Evolutionary conservation across 2,329 filamentous ascomycete genomes (phyloP), one percentile per base, ranked within the genome.

Genomic region (Paraconiothyrium brasiliense): DNA sequence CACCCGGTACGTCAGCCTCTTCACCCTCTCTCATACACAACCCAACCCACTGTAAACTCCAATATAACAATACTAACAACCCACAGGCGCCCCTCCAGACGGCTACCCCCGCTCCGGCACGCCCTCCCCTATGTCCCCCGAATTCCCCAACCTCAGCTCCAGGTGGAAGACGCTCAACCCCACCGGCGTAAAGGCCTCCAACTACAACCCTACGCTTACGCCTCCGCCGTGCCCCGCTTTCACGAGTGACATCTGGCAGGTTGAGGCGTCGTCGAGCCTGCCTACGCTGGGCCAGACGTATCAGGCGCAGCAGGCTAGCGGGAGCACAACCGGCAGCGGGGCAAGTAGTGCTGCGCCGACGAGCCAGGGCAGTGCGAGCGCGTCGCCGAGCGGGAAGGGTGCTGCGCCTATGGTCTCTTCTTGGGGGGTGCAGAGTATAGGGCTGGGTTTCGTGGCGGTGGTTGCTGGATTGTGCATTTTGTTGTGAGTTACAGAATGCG

Each of bases 161-260:
- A 89, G 92, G 68, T 97, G 93, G 93, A 88, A 88, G 7, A 90
- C 87, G 4, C 80, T 92, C 57, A 86, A 82, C 8, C 92, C 93
- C 0, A 87, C 87, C 0, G 91, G 92, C 37, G 85, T 94, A 46
- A 84, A 85, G 46, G 85, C 84, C 55, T 84, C 86, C 1, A 85
- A 86, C 32, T 96, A 96, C 80, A 84, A 85, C 24, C 83, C 89
- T 6, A 84, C 81, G 1, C 81, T 83, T 10, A 87, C 87, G 1
- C 86, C 90, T 1, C 87, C 90, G 3, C 80, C 85, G 2, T 97
- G 93, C 78, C 93, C 93, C 8, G 80, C 84, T 1, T 89, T 87
- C 32, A 94, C 91, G 0, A 72, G 84, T 1, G 87, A 85, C 30
- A 86, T 87, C 35, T 97, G 93, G 93, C 83, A 88, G 22, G 87